Evolutionary conservation across 139 green algal genomes (phyloP), one percentile per base, ranked within the genome.

Genomic region (Chlorella vulgaris): DNA sequence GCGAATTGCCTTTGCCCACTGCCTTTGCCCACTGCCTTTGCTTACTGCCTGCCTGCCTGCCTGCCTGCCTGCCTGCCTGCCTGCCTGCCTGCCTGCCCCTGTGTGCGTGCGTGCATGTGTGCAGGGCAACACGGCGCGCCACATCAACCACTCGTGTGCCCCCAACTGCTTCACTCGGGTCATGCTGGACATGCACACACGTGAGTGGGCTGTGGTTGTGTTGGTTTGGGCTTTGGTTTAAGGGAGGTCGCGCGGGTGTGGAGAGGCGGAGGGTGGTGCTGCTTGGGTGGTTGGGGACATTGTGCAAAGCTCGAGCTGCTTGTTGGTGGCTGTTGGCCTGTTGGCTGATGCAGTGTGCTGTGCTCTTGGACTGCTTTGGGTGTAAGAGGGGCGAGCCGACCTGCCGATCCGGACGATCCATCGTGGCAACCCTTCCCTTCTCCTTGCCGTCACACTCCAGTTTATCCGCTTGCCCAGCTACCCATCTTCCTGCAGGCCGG

Each of bases 111-210:
- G n/a, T 61, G 18, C 21, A 22, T 60, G 47, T n/a, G n/a, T n/a
- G 43, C 81, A 89, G 88, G 92, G 92, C 35, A 88, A 88, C 50
- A 29, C 81, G 7, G 93, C 93, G 4, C 89, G 93, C 43, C 98
- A 94, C 91, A 97, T 98, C 88, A 98, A 98, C 87, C 94, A 98
- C 92, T 89, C 81, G 63, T 98, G 94, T 83, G 91, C 96, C 29
- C 94, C 94, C 53, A 98, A 98, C 90, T 97, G 92, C 88, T 91
- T 90, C 85, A 94, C 94, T 31, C 90, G 91, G 82, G 65, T 89
- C 24, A 90, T 97, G 47, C 76, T 87, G 6, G 66, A 83, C 65
- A 60, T 76, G 1, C 7, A 39, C 35, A 68, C 58, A 26, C 55
- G 74, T 80, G 74, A 15, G 74, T 13, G 69, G 36, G 5, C 10